These are phyloP conservation scores for Fraxinus velutina DNA, from an alignment of 305 asterid species.

Conservation along the genomic window DNA sequence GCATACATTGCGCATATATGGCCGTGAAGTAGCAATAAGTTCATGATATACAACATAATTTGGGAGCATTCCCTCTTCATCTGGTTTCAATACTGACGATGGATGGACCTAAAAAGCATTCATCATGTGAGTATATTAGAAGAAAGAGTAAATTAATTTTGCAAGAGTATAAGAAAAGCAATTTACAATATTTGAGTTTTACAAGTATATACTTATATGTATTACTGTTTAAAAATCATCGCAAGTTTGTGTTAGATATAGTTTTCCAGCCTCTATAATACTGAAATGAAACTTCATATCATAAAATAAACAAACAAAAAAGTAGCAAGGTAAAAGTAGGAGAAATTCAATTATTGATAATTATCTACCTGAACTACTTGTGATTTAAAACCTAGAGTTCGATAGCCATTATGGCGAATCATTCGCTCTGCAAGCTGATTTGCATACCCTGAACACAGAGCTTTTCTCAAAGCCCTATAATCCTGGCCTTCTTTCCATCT, in stretches of 20 bases:
- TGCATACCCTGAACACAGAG: slow-evolving; percentile 80
- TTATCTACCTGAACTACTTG: slow-evolving; percentile 81
- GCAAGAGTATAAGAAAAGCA: not conserved
- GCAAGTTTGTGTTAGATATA: not conserved
- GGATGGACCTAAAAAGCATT: slow-evolving; percentile 74
- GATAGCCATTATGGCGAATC: slow-evolving; percentile 89
- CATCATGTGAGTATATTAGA: not conserved
- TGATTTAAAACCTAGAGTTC: slow-evolving; percentile 82
- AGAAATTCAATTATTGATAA: not conserved
- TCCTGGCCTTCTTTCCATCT: slow-evolving; percentile 54
- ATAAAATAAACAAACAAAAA: not conserved
- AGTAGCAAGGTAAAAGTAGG: not conserved
- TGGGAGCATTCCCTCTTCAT: slow-evolving; percentile 86
- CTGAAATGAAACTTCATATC: not conserved
- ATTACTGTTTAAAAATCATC: not conserved
- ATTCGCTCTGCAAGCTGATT: slow-evolving; percentile 93
- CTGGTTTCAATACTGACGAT: slow-evolving; percentile 69
- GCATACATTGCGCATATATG: slow-evolving; percentile 87
- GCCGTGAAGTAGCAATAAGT: slow-evolving; percentile 72
- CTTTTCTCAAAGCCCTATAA: slow-evolving; percentile 70
- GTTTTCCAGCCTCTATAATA: not conserved
- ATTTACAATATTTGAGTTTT: not conserved
- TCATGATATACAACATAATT: slow-evolving; percentile 79
- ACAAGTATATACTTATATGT: not conserved
- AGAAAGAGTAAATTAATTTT: not conserved